These are phyloP conservation scores for Silene vulgaris DNA, from an alignment of 179 eudicot genomes.

Conservation along the genomic window DNA sequence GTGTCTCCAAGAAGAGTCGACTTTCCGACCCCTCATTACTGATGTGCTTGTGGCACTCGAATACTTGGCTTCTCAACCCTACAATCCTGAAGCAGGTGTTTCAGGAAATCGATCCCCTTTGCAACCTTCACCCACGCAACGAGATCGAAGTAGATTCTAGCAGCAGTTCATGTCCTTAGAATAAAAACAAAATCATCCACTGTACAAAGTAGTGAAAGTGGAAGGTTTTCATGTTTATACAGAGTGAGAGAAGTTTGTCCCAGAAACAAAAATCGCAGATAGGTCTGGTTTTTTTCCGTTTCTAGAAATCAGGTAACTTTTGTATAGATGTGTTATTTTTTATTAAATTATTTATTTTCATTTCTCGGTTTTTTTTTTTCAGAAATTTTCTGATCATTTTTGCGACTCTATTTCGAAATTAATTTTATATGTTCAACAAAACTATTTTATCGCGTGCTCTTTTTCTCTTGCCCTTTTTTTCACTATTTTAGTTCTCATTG, in stretches of 20 bases:
- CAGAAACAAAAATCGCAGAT: conserved; percentile 13
- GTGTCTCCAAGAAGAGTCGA: conserved; percentile 57
- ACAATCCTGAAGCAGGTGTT: conserved; percentile 26
- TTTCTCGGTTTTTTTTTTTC: neutral
- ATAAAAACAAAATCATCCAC: conserved; percentile 4
- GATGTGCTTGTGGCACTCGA: conserved; percentile 59
- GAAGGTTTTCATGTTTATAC: conserved; percentile 21
- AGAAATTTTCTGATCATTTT: neutral
- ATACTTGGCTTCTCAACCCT: conserved; percentile 44
- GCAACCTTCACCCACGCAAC: conserved; percentile 25
- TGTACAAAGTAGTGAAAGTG: conserved; percentile 27
- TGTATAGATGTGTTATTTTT: neutral
- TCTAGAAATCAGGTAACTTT: conserved; percentile 26
- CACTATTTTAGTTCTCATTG: no score
- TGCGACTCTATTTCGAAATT: no score
- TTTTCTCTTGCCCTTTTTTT: no score
- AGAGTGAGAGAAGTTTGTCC: conserved; percentile 20
- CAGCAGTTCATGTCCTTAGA: neutral
- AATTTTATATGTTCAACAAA: no score
- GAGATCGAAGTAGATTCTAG: conserved; percentile 32
- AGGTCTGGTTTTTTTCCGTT: conserved; percentile 13
- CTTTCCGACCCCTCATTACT: conserved; percentile 46
- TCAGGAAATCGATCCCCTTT: conserved; percentile 27
- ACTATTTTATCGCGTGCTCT: no score
- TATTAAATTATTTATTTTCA: no score